A percentile compares a stretch with the other conserved stretches of the same genome.
Conservation (phyloP, 225 moss, liverwort and hornwort genomes). For the Pseudoscleropodium purum region DNA sequence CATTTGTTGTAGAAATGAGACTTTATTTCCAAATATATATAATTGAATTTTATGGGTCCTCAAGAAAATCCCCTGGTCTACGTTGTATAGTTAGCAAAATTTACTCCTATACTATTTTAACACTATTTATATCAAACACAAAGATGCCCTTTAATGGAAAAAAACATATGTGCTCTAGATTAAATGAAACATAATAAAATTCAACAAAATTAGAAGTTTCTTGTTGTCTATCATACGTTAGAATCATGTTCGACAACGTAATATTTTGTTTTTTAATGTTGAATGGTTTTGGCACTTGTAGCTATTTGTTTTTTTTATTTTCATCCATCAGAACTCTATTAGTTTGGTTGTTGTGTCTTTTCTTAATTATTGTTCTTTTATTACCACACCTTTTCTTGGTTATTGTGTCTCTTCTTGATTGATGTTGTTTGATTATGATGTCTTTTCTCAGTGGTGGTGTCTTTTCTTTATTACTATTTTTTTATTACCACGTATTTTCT, state of each 20-base stretch:
- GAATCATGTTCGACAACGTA: accelerated
- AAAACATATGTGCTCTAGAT: background rate
- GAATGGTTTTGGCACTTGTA: background rate
- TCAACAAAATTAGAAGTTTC: background rate
- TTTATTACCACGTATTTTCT: no score
- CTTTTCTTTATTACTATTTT: no score
- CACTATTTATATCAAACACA: background rate
- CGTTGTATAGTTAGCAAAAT: background rate
- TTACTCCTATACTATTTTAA: background rate
- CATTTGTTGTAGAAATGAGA: accelerated
- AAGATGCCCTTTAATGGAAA: background rate
- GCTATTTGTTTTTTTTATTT: background rate
- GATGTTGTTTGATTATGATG: no score
- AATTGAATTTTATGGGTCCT: background rate
- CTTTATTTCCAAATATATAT: background rate
- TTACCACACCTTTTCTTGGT: background rate
- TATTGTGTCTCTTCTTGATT: background rate
- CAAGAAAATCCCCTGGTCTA: accelerated
- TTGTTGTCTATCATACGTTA: accelerated
- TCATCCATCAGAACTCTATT: accelerated
- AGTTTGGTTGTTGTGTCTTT: background rate
- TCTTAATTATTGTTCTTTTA: background rate
- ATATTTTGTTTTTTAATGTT: background rate
- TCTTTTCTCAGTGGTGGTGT: no score
- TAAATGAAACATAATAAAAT: background rate